A percentile compares a stretch with the other conserved stretches of the same genome.
These are phyloP conservation scores for Chlorella ohadii DNA, from an alignment of 139 green algal genomes.

Conservation along the genomic window DNA sequence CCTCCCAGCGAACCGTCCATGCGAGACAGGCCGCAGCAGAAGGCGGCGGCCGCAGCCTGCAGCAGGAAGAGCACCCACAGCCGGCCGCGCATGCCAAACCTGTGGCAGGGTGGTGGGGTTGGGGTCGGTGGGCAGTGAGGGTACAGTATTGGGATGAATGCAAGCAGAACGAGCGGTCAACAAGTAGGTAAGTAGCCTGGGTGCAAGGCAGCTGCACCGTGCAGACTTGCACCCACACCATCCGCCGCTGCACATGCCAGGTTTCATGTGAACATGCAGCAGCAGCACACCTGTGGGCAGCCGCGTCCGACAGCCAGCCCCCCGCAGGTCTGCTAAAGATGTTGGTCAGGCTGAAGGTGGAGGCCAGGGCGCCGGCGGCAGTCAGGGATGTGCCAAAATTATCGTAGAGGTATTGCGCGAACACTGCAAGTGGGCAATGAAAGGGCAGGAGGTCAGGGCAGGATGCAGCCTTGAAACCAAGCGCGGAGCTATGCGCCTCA, in stretches of 20 bases:
- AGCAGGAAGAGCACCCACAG: constrained; percentile 22
- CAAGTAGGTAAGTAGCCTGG: no score
- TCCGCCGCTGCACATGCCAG: no score
- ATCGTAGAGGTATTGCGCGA: constrained; percentile 15
- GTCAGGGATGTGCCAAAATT: constrained; percentile 1
- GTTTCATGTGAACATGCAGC: no score
- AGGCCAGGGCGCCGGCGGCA: not conserved
- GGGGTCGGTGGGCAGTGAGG: no score
- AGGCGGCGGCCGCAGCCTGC: constrained; percentile 1
- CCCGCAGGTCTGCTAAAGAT: not conserved
- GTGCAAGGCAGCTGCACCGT: no score
- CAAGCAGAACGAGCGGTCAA: no score
- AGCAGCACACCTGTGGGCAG: not conserved
- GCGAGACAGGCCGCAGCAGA: constrained; percentile 17
- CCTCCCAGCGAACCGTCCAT: not conserved
- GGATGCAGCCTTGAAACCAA: no score
- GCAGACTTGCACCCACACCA: no score
- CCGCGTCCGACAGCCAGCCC: constrained; percentile 2
- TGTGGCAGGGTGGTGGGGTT: not conserved
- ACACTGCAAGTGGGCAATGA: no score
- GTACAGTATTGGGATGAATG: no score
- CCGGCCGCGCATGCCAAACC: constrained; percentile 16
- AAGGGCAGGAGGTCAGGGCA: no score
- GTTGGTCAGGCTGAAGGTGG: not conserved
- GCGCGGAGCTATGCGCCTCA: no score